These are phyloP conservation scores for Neurospora sp. DNA, from an alignment of 495 filamentous ascomycete species.

Conservation along the genomic window DNA sequence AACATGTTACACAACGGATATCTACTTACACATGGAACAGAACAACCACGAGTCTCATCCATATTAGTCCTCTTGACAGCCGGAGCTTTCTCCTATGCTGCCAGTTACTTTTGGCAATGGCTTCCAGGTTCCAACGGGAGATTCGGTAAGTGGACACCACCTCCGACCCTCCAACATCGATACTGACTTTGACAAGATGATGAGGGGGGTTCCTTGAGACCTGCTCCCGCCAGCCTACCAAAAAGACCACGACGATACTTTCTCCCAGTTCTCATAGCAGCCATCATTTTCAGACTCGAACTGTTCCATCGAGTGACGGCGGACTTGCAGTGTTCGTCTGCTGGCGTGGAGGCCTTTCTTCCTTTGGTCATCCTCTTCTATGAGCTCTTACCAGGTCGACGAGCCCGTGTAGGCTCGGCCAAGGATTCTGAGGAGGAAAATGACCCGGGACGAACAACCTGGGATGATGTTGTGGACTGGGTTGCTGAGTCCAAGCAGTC, in stretches of 20 bases:
- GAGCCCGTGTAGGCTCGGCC: slow-evolving; percentile 3
- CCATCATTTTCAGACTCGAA: slow-evolving; percentile 34
- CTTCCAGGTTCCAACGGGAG: slow-evolving; percentile 36
- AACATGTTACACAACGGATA: not conserved
- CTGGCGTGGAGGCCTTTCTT: slow-evolving; percentile 35
- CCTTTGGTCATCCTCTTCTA: slow-evolving; percentile 27
- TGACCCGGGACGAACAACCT: slow-evolving; percentile 26
- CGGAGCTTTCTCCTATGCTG: slow-evolving; percentile 24
- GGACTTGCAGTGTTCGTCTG: slow-evolving; percentile 29
- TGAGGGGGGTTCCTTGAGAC: slow-evolving; percentile 20
- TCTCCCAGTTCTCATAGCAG: slow-evolving; percentile 27
- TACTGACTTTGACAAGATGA: slow-evolving; percentile 20
- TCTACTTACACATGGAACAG: slow-evolving; percentile 16
- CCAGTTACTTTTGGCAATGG: slow-evolving; percentile 32
- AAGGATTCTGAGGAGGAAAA: slow-evolving; percentile 21
- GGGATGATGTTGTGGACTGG: slow-evolving; percentile 29
- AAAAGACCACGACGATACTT: slow-evolving; percentile 33
- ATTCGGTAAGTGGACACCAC: slow-evolving; percentile 23
- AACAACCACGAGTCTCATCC: slow-evolving; percentile 34
- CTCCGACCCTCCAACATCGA: not conserved
- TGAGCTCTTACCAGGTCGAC: slow-evolving; percentile 27
- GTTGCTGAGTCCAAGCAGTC: slow-evolving; percentile 19
- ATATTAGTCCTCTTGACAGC: slow-evolving; percentile 25
- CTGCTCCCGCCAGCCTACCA: slow-evolving; percentile 24
- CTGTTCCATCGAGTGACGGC: slow-evolving; percentile 26